phyloP scores from a whole-genome alignment of 1,139 yeast species.

The Hemisphaericaspora subhashii region DNA sequence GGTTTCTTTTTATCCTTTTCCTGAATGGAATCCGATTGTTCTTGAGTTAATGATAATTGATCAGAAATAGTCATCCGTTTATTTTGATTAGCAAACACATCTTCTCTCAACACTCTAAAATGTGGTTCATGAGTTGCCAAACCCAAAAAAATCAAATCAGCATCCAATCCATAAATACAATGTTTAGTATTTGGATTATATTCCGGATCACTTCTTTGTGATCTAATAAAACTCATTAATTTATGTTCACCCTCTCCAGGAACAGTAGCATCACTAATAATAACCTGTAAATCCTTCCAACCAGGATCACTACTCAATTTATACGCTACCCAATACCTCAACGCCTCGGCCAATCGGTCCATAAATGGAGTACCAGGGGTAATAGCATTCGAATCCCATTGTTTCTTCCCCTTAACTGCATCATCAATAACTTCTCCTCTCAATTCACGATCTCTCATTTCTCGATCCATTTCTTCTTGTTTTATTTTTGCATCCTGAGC shows the following conservation, averaged over 20 bases:
- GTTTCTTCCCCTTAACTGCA: slow-evolving; percentile 55
- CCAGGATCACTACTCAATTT: slow-evolving; percentile 85
- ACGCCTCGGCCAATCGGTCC: slow-evolving; percentile 81
- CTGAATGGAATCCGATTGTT: slow-evolving; percentile 53
- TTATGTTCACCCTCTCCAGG: slow-evolving; percentile 99
- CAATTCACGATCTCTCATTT: slow-evolving; percentile 49
- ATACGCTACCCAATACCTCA: slow-evolving; percentile 88
- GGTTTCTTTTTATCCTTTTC: slow-evolving; percentile 73
- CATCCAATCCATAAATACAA: slow-evolving; percentile 95
- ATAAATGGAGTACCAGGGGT: slow-evolving; percentile 99
- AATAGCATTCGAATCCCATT: slow-evolving; percentile 94
- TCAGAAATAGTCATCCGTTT: slow-evolving; percentile 52
- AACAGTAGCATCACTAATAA: slow-evolving; percentile 92
- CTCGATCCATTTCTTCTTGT: slow-evolving; percentile 57
- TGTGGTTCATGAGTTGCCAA: slow-evolving; percentile 97
- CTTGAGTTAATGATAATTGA: slow-evolving; percentile 58
- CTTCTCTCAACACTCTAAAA: slow-evolving; percentile 90
- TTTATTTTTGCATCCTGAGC: slow-evolving; percentile 78
- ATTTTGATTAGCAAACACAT: slow-evolving; percentile 75
- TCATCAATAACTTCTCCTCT: slow-evolving; percentile 69
- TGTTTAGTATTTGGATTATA: slow-evolving; percentile 89
- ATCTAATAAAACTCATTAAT: slow-evolving; percentile 89
- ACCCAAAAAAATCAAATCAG: slow-evolving; percentile 95
- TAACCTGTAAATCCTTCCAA: slow-evolving; percentile 83
- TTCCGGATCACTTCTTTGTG: slow-evolving; percentile 79